These are phyloP conservation scores for Coffea canephora DNA, from an alignment of 257 asterid species.

Conservation along the genomic window DNA sequence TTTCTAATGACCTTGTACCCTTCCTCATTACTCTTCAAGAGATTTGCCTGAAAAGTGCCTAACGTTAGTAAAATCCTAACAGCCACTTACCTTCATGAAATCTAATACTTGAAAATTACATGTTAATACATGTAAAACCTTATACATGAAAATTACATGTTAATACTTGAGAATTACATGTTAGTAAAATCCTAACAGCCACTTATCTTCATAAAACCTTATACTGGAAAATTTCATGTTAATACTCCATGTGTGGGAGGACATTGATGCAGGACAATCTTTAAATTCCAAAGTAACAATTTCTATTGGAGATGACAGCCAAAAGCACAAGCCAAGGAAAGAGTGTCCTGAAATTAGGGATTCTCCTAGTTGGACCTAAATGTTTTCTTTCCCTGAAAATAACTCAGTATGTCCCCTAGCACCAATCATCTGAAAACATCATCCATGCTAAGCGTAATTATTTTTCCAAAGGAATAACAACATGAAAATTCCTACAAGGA, in stretches of 20 bases:
- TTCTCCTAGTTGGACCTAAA: neutral
- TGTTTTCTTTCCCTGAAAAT: neutral
- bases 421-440: neutral
- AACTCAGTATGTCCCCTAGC: neutral
- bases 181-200: slow-evolving; percentile 2
- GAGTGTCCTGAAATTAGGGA: neutral
- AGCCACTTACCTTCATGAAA: neutral
- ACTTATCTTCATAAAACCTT: neutral
- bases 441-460: neutral
- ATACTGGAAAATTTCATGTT: neutral
- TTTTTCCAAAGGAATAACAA: neutral
- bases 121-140: neutral
- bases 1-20: slow-evolving; percentile 57
- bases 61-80: neutral
- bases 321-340: neutral
- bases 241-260: neutral
- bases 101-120: neutral
- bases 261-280: neutral
- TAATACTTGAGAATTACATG: too few relatives aligned
- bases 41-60: slow-evolving; percentile 58
- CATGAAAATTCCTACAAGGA: neutral
- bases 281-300: neutral
- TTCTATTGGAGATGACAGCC: neutral
- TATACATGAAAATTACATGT: neutral
- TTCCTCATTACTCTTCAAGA: slow-evolving; percentile 43